Base-by-base conservation (phyloP, 176 grass and related monocot genomes). In the Musa acuminata region DNA sequence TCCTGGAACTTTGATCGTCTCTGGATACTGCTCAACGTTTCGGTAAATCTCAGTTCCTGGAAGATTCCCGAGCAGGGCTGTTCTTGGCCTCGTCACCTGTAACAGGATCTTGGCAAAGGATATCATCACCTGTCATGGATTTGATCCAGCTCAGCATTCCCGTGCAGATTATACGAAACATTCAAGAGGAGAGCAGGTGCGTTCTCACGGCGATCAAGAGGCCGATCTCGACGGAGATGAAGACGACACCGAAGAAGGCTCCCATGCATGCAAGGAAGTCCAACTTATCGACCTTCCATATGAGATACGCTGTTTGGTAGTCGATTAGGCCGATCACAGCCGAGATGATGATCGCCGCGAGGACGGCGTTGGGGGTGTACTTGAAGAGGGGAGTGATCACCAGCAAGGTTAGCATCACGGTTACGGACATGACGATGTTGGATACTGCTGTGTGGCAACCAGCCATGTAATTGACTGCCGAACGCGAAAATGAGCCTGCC, bases 61-160 rank as follows among this genome's bases (percentile, higher is more conserved):
- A 79, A 97, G 87, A 80, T 97, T 93, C 29, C 94, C 94, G 20
- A 93, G 85, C 29, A 97, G 77, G 24, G 60, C 85, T 2, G 87
- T 93, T 74, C 90, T 92, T 86, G 94, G 94, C 53, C 94, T 88
- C 73, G 94, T 97, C 69, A 93, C 94, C 93, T 97, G 94, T 62
- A 97, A 80, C 75, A 97, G 90, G 78, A 97, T 97, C 81, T 97
- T 97, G 11, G 90, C 87, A 75, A 97, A 85, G 68, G 94, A 93
- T 67, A 97, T 91, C 35, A 43, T 43, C 35, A 43, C 35, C 35
- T 43, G 35, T 43, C 35, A 43, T 43, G 35, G 35, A 43, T 6
- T 43, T 5, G 35, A 43, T 43, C 35, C 35, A 43, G 35, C 35
- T 43, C 4, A 43, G 35, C 35, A 43, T 43, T 43, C 35, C 35